Evolutionary conservation across 768 basidiomycete genomes (phyloP), one percentile per base, ranked within the genome.

Genomic region (Trametes villosa): DNA sequence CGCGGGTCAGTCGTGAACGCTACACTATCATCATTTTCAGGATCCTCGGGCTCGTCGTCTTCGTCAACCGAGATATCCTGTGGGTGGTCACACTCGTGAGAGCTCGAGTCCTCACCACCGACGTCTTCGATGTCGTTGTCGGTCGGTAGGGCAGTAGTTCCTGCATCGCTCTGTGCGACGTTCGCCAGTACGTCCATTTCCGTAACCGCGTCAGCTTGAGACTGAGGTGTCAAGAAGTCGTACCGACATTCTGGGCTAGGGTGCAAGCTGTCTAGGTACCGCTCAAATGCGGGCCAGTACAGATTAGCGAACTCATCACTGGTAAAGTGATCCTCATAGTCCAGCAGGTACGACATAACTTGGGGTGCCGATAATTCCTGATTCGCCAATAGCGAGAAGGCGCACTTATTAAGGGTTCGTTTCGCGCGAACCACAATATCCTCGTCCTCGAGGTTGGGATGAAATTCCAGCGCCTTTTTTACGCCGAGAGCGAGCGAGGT

Each of bases 361-460:
- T 78, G 76, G 42, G 74, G 80, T 2, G 66, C 72, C 2, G 77
- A 77, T 11, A 80, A 31, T 61, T 81, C 80, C 57, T 78, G 76
- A 15, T 74, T 67, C 15, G 72, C 69, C 1, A 79, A 70, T 64
- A 79, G 73, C 0, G 69, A 46, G 65, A 73, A 71, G 0, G 76
- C 76, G 63, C 76, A 77, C 61, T 75, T 75, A 49, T 74, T 72
- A 0, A 81, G 42, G 17, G 80, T 11, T 4, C 53, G 38, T 52
- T 79, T 79, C 0, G 70, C 75, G 20, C 74, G 0, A 6, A 6
- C 13, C 7, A 34, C 33, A 13, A 7, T 6, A 13, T 41, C 12
- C 6, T 6, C 7, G 9, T 41, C n/a, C 18, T 15, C 12, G 8
- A n/a, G 9, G 12, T 6, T 20, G 15, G 7, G 7, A 34, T 20